Evolutionary conservation across 495 filamentous ascomycete species (phyloP).

Genomic region (Neurospora pannonica): DNA sequence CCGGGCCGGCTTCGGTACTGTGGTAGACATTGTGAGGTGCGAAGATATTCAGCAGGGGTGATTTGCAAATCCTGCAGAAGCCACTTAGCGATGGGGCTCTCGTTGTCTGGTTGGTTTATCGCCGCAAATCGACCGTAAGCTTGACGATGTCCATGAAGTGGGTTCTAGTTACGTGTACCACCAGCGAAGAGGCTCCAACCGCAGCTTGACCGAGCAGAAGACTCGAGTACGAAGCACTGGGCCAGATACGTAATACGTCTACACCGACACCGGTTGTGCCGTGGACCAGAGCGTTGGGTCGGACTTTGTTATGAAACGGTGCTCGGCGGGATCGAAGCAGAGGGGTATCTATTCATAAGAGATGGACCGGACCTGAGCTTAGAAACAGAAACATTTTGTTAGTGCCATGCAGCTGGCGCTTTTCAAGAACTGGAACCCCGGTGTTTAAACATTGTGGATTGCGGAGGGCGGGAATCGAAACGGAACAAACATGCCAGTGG

Average conservation of each 20-base stretch:
- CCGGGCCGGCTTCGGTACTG: slow-evolving; percentile 55
- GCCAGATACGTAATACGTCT: neutral
- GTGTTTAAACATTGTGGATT: neutral
- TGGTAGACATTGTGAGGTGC: slow-evolving; percentile 43
- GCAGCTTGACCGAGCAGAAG: neutral
- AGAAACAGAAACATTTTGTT: neutral
- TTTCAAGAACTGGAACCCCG: neutral
- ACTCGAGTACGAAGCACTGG: neutral
- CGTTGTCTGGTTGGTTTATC: neutral
- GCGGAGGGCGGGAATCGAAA: neutral
- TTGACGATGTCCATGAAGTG: slow-evolving; percentile 9
- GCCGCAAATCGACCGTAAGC: neutral
- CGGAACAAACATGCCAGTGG: neutral
- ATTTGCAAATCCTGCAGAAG: neutral
- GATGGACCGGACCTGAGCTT: neutral
- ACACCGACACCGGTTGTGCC: neutral
- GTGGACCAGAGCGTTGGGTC: neutral
- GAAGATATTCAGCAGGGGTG: neutral
- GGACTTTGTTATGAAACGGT: neutral
- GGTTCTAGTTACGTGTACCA: neutral
- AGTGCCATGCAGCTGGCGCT: neutral
- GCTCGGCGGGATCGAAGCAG: neutral
- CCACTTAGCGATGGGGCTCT: neutral
- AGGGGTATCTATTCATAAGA: neutral
- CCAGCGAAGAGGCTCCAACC: neutral